phyloP scores from a whole-genome alignment of 2,329 filamentous ascomycete genomes.

The Scytalidium sp. region DNA sequence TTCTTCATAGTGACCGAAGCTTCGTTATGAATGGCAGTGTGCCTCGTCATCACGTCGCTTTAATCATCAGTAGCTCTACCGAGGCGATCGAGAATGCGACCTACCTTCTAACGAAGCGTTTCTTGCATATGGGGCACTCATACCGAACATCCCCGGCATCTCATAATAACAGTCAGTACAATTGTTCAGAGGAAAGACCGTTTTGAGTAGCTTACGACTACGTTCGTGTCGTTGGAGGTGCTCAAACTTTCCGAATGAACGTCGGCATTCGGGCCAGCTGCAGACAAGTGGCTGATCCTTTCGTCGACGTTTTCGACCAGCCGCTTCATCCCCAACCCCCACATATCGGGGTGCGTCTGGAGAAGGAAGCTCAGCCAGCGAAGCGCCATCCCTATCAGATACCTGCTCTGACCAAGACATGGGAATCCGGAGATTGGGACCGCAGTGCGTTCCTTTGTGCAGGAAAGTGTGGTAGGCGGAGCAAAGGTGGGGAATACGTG shows the following conservation, averaged over 20 bases:
- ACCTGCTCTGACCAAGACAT: constrained; percentile 3
- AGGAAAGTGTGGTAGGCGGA: background rate
- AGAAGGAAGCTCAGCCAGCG: background rate
- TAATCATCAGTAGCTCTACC: background rate
- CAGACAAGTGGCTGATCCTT: constrained; percentile 9
- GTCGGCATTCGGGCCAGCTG: constrained; percentile 11
- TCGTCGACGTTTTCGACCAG: background rate
- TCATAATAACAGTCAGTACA: constrained; percentile 2
- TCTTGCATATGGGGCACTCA: constrained; percentile 13
- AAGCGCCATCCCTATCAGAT: background rate
- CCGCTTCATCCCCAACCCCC: background rate
- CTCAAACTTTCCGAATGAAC: constrained; percentile 12
- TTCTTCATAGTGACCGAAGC: constrained; percentile 5
- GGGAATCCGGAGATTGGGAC: background rate
- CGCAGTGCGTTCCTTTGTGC: background rate
- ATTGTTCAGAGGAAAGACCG: background rate
- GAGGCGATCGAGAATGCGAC: background rate
- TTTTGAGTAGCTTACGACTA: constrained; percentile 8
- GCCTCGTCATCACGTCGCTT: constrained; percentile 14
- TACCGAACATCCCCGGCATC: constrained; percentile 13
- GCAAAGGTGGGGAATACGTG: constrained; percentile 1
- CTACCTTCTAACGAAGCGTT: constrained; percentile 15
- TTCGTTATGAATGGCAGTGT: constrained; percentile 11
- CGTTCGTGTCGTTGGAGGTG: constrained; percentile 14
- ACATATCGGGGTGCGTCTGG: background rate